A percentile compares a stretch with the other conserved stretches of the same genome.
Conservation (phyloP, 148 eudicot genomes). For the Fagopyrum homotropicum region DNA sequence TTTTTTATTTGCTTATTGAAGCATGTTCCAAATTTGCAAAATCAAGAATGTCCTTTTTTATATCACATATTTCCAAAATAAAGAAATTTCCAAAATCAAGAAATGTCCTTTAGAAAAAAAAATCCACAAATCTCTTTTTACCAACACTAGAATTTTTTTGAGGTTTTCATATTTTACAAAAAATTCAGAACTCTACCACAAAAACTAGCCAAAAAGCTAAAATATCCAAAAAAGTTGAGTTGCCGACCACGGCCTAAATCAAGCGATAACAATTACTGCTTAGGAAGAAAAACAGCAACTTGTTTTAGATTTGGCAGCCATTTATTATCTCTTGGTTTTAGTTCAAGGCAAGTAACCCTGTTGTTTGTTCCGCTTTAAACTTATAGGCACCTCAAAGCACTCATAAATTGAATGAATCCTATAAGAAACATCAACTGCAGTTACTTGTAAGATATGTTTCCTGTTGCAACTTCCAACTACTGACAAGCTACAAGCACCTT, state of each 20-base stretch:
- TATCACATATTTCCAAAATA: too few relatives aligned
- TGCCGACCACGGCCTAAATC: background rate
- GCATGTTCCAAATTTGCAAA: too few relatives aligned
- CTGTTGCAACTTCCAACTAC: background rate
- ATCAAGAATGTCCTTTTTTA: too few relatives aligned
- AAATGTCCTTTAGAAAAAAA: too few relatives aligned
- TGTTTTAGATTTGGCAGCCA: background rate
- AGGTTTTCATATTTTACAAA: too few relatives aligned
- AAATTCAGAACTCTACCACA: too few relatives aligned
- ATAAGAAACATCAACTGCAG: background rate
- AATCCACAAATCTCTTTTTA: too few relatives aligned
- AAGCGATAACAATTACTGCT: background rate
- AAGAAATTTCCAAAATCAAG: too few relatives aligned
- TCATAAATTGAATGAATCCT: background rate
- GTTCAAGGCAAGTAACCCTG: background rate
- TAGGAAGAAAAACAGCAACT: background rate
- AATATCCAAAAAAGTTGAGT: too few relatives aligned
- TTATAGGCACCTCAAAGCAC: background rate
- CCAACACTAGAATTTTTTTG: too few relatives aligned
- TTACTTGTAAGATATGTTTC: background rate
- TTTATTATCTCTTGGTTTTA: background rate
- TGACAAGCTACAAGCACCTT: background rate
- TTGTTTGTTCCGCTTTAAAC: background rate
- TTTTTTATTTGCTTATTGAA: too few relatives aligned
- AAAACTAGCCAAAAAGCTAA: too few relatives aligned